Percentiles rank a stretch among this genome's conserved stretches.
These are phyloP conservation scores for Raphanus raphanistrum DNA, from an alignment of 345 rosid species.

Conservation along the genomic window DNA sequence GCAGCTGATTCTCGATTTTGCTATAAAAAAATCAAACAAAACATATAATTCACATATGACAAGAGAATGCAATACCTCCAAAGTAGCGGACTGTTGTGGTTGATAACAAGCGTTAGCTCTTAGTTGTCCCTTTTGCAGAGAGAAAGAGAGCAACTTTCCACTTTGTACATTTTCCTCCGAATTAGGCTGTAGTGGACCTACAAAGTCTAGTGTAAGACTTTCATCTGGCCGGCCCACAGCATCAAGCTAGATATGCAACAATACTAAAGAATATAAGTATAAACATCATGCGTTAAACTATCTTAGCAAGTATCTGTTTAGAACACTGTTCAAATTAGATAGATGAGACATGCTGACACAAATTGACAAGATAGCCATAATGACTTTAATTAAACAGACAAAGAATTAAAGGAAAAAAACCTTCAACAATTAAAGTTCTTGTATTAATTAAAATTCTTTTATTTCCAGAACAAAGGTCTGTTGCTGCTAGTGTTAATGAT, in stretches of 20 bases:
- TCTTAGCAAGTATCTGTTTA: not conserved
- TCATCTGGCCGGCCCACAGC: slow-evolving; percentile 91
- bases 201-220: slow-evolving; percentile 76
- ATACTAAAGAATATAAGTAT: slow-evolving; percentile 12
- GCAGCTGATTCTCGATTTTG: not conserved
- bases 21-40: not conserved
- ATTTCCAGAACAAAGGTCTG: too few species aligned
- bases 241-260: slow-evolving; percentile 65
- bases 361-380: slow-evolving; percentile 6
- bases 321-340: slow-evolving; percentile 20
- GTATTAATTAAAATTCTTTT: not conserved
- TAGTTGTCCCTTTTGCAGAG: slow-evolving; percentile 90
- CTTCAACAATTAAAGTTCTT: not conserved
- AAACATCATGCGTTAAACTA: not conserved
- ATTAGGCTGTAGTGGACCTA: slow-evolving; percentile 59
- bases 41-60: slow-evolving; percentile 10
- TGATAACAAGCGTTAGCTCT: slow-evolving; percentile 71
- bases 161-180: slow-evolving; percentile 58
- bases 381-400: not conserved
- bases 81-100: slow-evolving; percentile 77
- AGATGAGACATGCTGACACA: slow-evolving; percentile 5
- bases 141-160: slow-evolving; percentile 73
- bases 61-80: slow-evolving; percentile 63
- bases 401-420: not conserved
- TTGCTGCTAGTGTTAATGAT: slow-evolving; percentile 24